phyloP scores from a whole-genome alignment of 78 protist species.

The Tieghemostelium lacteum region DNA sequence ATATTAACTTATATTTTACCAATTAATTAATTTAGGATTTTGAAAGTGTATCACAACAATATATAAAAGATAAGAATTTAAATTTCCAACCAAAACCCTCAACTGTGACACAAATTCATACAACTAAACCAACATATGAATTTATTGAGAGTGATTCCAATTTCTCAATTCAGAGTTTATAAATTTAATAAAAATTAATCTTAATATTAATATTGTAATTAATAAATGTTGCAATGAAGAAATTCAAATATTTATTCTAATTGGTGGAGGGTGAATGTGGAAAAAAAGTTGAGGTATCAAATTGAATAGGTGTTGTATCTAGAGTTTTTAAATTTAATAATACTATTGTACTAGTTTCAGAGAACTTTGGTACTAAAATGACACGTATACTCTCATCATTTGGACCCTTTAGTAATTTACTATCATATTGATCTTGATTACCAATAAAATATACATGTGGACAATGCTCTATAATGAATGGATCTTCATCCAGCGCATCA shows the following conservation, averaged over 20 bases:
- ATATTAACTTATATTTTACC: not conserved
- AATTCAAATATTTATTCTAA: too few relatives aligned
- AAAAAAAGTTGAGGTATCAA: not conserved
- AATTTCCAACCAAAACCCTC: constrained; percentile 25
- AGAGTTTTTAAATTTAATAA: constrained; percentile 55
- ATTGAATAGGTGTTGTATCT: constrained; percentile 36
- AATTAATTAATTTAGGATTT: constrained; percentile 22
- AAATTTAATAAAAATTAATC: too few relatives aligned
- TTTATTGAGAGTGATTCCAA: constrained; percentile 10
- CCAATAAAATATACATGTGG: constrained; percentile 79
- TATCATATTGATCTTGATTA: constrained; percentile 37
- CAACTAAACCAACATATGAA: not conserved
- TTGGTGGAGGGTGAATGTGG: not conserved
- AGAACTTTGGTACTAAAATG: constrained; percentile 53
- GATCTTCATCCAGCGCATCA: constrained; percentile 60
- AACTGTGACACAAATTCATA: not conserved
- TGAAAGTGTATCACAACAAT: not conserved
- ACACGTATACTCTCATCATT: constrained; percentile 41
- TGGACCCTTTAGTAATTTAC: constrained; percentile 37
- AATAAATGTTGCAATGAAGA: too few relatives aligned
- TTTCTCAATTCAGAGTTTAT: too few relatives aligned
- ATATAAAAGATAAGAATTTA: constrained; percentile 25
- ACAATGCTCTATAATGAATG: constrained; percentile 65
- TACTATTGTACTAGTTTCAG: constrained; percentile 27
- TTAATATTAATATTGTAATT: too few relatives aligned